Conservation (phyloP, 257 asterid genomes). For the Solanum microdontum region DNA sequence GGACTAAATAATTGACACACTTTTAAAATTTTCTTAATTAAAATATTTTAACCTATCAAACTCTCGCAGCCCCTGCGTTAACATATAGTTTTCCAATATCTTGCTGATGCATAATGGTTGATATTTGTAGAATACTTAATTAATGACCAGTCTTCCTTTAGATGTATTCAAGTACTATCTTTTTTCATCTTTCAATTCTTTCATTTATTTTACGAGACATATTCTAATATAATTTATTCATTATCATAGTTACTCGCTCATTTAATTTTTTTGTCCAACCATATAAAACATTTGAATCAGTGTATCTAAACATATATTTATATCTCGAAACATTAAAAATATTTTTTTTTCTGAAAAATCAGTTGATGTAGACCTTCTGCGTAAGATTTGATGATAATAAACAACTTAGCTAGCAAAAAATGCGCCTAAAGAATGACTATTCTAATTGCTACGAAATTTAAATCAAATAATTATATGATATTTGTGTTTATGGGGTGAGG, state of each 20-base stretch:
- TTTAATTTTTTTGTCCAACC: background rate
- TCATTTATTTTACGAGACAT: background rate
- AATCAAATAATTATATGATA: background rate
- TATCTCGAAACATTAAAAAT: too few species aligned
- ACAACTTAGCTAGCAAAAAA: background rate
- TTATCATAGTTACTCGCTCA: fast-evolving
- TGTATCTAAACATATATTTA: too few species aligned
- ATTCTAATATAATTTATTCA: background rate
- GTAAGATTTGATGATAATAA: background rate
- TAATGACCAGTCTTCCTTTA: background rate
- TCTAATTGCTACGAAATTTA: background rate
- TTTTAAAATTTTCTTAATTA: background rate
- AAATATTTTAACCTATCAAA: background rate
- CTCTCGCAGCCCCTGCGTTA: background rate
- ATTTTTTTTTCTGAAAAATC: background rate
- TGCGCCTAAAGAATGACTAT: background rate
- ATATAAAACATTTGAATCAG: too few species aligned
- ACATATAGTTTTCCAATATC: background rate
- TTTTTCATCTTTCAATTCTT: background rate
- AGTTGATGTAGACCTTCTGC: too few species aligned
- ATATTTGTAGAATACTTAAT: background rate
- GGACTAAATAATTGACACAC: background rate
- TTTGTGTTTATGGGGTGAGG: background rate
- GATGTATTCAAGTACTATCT: background rate
- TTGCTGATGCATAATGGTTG: background rate